A percentile compares a stretch with the other conserved stretches of the same genome.
Conservation (phyloP, 1,139 yeast genomes). For the Blastobotrys serpentis region DNA sequence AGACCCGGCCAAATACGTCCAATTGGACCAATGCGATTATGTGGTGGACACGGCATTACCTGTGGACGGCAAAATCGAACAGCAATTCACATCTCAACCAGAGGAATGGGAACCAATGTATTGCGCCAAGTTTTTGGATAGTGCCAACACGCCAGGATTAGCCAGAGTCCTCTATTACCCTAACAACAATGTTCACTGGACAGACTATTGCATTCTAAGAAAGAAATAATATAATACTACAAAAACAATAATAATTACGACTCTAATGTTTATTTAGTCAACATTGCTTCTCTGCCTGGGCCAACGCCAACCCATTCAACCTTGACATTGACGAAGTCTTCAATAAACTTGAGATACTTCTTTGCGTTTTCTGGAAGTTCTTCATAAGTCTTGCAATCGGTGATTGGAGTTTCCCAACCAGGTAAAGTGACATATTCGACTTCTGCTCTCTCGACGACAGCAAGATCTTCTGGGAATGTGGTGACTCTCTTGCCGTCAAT, state of each 20-base stretch:
- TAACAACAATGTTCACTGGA: slow-evolving; percentile 28
- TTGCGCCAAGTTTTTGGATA: slow-evolving; percentile 42
- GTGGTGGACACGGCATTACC: slow-evolving; percentile 37
- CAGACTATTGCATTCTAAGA: slow-evolving; percentile 34
- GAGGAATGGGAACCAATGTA: slow-evolving; percentile 37
- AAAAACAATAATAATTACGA: slow-evolving; percentile 1
- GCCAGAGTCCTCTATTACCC: slow-evolving; percentile 45
- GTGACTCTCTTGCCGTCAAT: slow-evolving; percentile 70
- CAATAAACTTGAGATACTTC: slow-evolving; percentile 78
- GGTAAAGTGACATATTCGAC: slow-evolving; percentile 88
- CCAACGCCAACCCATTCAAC: slow-evolving; percentile 99
- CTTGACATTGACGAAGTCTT: slow-evolving; percentile 78
- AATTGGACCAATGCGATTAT: slow-evolving; percentile 35
- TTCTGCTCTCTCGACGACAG: slow-evolving; percentile 78
- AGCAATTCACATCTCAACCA: slow-evolving; percentile 25
- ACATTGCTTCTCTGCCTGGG: slow-evolving; percentile 74
- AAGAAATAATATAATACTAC: slow-evolving; percentile 8
- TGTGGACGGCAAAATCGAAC: slow-evolving; percentile 26
- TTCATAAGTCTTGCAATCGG: slow-evolving; percentile 62
- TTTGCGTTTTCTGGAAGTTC: slow-evolving; percentile 88
- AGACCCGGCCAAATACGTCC: slow-evolving; percentile 32
- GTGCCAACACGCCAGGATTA: slow-evolving; percentile 40
- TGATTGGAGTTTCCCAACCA: slow-evolving; percentile 90
- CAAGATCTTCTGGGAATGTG: slow-evolving; percentile 90
- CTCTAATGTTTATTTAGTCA: slow-evolving; percentile 18